A percentile compares a stretch with the other conserved stretches of the same genome.
Evolutionary conservation across 1,139 yeast genomes (phyloP).

Genomic region (Kodamaea alishanica): DNA sequence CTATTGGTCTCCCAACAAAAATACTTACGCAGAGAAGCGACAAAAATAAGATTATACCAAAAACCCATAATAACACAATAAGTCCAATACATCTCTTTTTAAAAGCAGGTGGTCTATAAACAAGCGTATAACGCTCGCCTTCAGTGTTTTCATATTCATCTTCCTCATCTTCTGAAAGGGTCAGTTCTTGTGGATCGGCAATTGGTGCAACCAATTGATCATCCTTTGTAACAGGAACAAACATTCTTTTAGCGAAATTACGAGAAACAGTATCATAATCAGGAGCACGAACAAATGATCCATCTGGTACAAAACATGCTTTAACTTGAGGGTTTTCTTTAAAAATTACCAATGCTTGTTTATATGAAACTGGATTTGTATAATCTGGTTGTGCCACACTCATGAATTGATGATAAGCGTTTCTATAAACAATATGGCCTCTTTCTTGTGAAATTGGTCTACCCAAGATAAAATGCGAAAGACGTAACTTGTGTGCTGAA

Average conservation of each 20-base stretch:
- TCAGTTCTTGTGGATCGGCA: slow-evolving; percentile 1
- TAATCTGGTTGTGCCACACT: slow-evolving; percentile 52
- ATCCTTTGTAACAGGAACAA: slow-evolving; percentile 79
- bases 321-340: slow-evolving; percentile 33
- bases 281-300: slow-evolving; percentile 82
- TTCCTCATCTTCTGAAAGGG: slow-evolving; percentile 20
- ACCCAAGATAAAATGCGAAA: slow-evolving; percentile 77
- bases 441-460: slow-evolving; percentile 69
- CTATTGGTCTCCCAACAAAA: slow-evolving; percentile 39
- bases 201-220: slow-evolving; percentile 51
- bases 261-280: slow-evolving; percentile 72
- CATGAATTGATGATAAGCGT: slow-evolving; percentile 38
- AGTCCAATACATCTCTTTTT: slow-evolving; percentile 54
- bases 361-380: slow-evolving; percentile 50
- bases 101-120: slow-evolving; percentile 83
- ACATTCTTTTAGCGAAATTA: slow-evolving; percentile 57
- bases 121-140: slow-evolving; percentile 66
- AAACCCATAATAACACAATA: slow-evolving; percentile 64
- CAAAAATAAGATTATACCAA: slow-evolving; percentile 53
- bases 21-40: slow-evolving; percentile 31
- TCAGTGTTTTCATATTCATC: slow-evolving; percentile 47
- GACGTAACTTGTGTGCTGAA: slow-evolving; percentile 55
- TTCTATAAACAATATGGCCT: slow-evolving; percentile 64
- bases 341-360: slow-evolving; percentile 47
- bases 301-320: slow-evolving; percentile 70